A percentile compares a stretch with the other conserved stretches of the same genome.
phyloP scores from a whole-genome alignment of 306 rosid species.

The Datisca glomerata region DNA sequence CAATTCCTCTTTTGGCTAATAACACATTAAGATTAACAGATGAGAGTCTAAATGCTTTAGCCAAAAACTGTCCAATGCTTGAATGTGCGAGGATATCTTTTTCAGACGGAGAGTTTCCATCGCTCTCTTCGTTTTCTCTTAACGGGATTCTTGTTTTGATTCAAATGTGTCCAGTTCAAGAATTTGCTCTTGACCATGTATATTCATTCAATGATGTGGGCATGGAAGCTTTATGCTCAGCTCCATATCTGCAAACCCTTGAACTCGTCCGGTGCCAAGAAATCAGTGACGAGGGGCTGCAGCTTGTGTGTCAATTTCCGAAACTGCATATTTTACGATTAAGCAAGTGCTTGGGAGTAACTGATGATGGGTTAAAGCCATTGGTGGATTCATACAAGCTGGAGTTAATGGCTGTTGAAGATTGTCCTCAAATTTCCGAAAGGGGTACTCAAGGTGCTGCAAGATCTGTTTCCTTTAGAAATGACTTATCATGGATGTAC shows the following conservation, averaged over 20 bases:
- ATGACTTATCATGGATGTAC: conserved; percentile 82
- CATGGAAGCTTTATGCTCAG: conserved; percentile 77
- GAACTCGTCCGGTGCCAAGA: conserved; percentile 80
- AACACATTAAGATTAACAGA: conserved; percentile 64
- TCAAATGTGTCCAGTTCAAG: conserved; percentile 46
- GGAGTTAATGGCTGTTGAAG: conserved; percentile 57
- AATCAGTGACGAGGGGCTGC: conserved; percentile 79
- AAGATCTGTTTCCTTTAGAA: conserved; percentile 51
- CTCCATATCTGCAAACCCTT: conserved; percentile 55
- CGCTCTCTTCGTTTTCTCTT: conserved; percentile 64
- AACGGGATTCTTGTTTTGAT: conserved; percentile 55
- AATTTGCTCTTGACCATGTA: conserved; percentile 71
- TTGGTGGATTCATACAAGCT: conserved; percentile 60
- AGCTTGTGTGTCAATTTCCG: conserved; percentile 66
- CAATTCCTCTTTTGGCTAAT: conserved; percentile 50
- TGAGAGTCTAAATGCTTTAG: conserved; percentile 62
- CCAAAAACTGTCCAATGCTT: conserved; percentile 61
- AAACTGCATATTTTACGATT: conserved; percentile 32
- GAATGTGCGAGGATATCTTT: conserved; percentile 66
- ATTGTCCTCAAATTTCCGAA: conserved; percentile 82
- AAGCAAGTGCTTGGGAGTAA: conserved; percentile 66
- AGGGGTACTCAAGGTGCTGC: conserved; percentile 70
- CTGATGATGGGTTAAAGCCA: conserved; percentile 81
- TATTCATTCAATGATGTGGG: conserved; percentile 74
- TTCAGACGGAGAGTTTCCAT: conserved; percentile 82